Conservation (phyloP, 1,284 basidiomycete genomes). For the Golubevia pallescens region DNA sequence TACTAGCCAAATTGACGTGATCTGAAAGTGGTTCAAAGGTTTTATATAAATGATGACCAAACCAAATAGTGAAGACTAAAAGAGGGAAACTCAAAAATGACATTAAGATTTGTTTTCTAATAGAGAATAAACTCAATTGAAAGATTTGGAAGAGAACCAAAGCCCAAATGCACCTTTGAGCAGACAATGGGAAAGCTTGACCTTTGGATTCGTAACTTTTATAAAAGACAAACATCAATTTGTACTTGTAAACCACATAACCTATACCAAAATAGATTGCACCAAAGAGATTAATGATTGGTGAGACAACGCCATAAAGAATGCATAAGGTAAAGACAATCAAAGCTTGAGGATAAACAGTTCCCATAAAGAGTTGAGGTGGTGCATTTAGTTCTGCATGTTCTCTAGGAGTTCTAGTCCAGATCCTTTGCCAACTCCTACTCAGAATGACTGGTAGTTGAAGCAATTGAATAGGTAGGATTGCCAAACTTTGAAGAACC, state of each 20-base stretch:
- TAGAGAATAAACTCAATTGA: slow-evolving; percentile 57
- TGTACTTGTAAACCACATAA: slow-evolving; percentile 88
- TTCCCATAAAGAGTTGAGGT: slow-evolving; percentile 79
- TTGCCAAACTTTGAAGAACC: slow-evolving; percentile 79
- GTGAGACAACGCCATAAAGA: slow-evolving; percentile 92
- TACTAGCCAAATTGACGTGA: slow-evolving; percentile 17
- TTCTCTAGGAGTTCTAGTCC: slow-evolving; percentile 69
- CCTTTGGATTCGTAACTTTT: slow-evolving; percentile 91
- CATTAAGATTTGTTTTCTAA: slow-evolving; percentile 51
- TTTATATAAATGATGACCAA: slow-evolving; percentile 27
- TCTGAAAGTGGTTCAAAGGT: slow-evolving; percentile 42
- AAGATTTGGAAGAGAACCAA: slow-evolving; percentile 57
- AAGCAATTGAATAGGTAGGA: slow-evolving; percentile 12
- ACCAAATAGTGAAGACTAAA: slow-evolving; percentile 48
- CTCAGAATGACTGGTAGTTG: slow-evolving; percentile 47
- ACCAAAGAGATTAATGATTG: slow-evolving; percentile 90
- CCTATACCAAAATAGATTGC: slow-evolving; percentile 91
- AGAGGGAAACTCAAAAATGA: slow-evolving; percentile 45
- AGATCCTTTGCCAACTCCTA: slow-evolving; percentile 26
- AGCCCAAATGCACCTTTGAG: slow-evolving; percentile 60
- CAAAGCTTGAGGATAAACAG: slow-evolving; percentile 93
- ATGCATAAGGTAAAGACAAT: slow-evolving; percentile 93
- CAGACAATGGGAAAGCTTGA: slow-evolving; percentile 81
- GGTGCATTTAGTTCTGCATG: slow-evolving; percentile 96
- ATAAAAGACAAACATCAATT: slow-evolving; percentile 90